Percentiles rank a stretch among this genome's conserved stretches.
These are phyloP conservation scores for Erigeron philadelphicus DNA, from an alignment of 140 eudicot species.

Conservation along the genomic window DNA sequence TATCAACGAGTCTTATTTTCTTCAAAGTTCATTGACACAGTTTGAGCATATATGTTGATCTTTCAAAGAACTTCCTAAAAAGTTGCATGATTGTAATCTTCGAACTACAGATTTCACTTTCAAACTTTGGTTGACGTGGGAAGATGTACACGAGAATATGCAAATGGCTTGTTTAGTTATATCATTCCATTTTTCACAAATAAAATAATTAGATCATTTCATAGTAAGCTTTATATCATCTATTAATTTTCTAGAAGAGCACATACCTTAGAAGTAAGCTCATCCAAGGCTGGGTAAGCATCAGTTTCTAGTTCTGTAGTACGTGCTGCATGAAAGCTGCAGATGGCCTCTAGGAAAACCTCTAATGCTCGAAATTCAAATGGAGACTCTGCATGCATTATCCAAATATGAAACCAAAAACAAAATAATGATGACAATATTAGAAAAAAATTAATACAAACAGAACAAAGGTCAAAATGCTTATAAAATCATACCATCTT, in stretches of 20 bases:
- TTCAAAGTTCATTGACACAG: not conserved
- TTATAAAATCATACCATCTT: conserved; percentile 55
- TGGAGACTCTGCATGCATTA: conserved; percentile 59
- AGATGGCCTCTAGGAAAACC: conserved; percentile 84
- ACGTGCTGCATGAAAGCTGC: conserved; percentile 88
- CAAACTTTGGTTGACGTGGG: not conserved
- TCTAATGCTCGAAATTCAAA: conserved; percentile 91
- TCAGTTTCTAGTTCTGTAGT: conserved; percentile 76
- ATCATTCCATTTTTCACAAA: not conserved
- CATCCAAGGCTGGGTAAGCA: conserved; percentile 89
- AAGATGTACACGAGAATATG: not conserved
- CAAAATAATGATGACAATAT: not conserved
- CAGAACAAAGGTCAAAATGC: not conserved
- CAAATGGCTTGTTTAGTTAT: not conserved
- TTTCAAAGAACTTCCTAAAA: not conserved
- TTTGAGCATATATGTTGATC: not conserved
- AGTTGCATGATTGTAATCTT: not conserved
- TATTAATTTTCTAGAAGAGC: not conserved
- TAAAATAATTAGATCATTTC: too few relatives aligned
- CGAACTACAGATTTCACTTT: not conserved
- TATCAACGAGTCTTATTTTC: not conserved
- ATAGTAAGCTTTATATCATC: not conserved
- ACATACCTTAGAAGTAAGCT: conserved; percentile 78
- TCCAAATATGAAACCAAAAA: conserved; percentile 3
- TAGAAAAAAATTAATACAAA: conserved; percentile 8